A percentile compares a stretch with the other conserved stretches of the same genome.
Evolutionary conservation across 768 basidiomycete species (phyloP).

Genomic region (Russula brevipes): DNA sequence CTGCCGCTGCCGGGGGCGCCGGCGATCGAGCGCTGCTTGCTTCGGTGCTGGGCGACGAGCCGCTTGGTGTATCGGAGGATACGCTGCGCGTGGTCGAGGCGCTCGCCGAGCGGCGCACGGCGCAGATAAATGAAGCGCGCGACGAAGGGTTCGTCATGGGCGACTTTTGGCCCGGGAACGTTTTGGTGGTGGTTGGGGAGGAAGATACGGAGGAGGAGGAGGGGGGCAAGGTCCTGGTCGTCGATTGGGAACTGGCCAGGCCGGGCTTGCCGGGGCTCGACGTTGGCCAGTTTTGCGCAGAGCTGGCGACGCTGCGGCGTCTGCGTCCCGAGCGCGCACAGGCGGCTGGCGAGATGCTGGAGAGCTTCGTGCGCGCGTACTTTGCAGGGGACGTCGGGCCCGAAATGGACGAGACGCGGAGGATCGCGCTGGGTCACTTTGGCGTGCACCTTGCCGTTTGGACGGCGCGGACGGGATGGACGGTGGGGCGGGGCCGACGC

Average conservation of each 20-base stretch:
- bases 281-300: slow-evolving; percentile 60
- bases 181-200: slow-evolving; percentile 42
- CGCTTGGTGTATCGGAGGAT: slow-evolving; percentile 36
- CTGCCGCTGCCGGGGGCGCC: neutral
- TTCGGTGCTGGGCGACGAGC: slow-evolving; percentile 36
- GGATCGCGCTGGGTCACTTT: slow-evolving; percentile 41
- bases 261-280: slow-evolving; percentile 54
- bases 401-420: slow-evolving; percentile 32
- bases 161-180: slow-evolving; percentile 71
- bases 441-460: slow-evolving; percentile 52
- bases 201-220: neutral
- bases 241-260: slow-evolving; percentile 66
- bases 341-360: slow-evolving; percentile 36
- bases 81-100: slow-evolving; percentile 35
- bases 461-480: slow-evolving; percentile 48
- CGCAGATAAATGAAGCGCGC: slow-evolving; percentile 32
- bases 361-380: slow-evolving; percentile 46
- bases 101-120: slow-evolving; percentile 31
- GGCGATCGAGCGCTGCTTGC: neutral
- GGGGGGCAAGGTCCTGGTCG: slow-evolving; percentile 31
- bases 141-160: slow-evolving; percentile 46
- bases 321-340: slow-evolving; percentile 42
- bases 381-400: slow-evolving; percentile 27
- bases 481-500: slow-evolving; percentile 39
- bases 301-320: slow-evolving; percentile 46